These are phyloP conservation scores for Lobosporangium transversale DNA, from an alignment of 192 early-diverging fungal genomes.

Conservation along the genomic window DNA sequence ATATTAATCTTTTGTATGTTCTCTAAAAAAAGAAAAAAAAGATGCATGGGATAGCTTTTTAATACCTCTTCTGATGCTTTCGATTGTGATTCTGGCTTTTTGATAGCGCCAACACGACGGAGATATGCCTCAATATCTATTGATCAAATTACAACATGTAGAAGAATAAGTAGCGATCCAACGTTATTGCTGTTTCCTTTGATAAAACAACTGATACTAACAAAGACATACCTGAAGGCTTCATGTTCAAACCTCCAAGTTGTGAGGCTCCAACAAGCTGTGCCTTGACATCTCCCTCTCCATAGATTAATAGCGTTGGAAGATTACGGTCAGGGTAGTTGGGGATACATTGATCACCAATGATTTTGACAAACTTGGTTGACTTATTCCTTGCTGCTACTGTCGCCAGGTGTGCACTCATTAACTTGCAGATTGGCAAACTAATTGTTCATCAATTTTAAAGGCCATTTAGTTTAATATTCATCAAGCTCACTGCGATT, in stretches of 20 bases:
- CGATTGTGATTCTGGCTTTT: slow-evolving; percentile 36
- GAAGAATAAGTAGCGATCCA: no score
- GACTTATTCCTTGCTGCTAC: slow-evolving; percentile 81
- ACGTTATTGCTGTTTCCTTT: no score
- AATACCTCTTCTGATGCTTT: slow-evolving; percentile 35
- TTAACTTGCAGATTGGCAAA: slow-evolving; percentile 85
- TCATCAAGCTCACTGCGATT: no score
- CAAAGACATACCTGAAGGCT: slow-evolving; percentile 68
- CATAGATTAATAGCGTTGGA: slow-evolving; percentile 93
- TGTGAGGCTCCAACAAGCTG: slow-evolving; percentile 84
- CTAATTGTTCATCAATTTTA: no score
- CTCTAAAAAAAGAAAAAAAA: no score
- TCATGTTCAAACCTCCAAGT: slow-evolving; percentile 86
- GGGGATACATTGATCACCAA: slow-evolving; percentile 92
- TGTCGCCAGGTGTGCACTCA: slow-evolving; percentile 78
- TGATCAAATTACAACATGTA: no score
- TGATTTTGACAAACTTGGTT: slow-evolving; percentile 95
- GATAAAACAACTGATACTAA: no score
- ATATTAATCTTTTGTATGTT: no score
- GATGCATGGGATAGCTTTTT: no score
- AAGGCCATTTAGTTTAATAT: no score
- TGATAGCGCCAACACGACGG: slow-evolving; percentile 53
- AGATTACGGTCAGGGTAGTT: slow-evolving; percentile 93
- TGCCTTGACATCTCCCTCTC: slow-evolving; percentile 82
- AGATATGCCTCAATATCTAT: slow-evolving; percentile 53